A percentile compares a stretch with the other conserved stretches of the same genome.
These are phyloP conservation scores for Phytophthora ramorum DNA, from an alignment of 352 stramenopile genomes.

Conservation along the genomic window DNA sequence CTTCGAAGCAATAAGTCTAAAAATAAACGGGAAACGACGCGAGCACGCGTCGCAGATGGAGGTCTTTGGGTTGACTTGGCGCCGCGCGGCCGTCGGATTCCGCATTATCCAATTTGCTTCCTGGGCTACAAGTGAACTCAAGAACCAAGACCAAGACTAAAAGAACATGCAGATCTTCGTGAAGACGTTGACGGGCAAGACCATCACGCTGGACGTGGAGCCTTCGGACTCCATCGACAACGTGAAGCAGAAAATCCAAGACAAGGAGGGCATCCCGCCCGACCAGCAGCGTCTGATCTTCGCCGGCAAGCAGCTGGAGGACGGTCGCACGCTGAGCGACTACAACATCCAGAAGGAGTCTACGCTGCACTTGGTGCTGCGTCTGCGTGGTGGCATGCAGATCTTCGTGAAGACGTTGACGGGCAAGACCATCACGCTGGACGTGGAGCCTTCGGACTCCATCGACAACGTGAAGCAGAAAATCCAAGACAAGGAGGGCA, in stretches of 20 bases:
- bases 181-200: slow-evolving; percentile 9
- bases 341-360: slow-evolving; percentile 21
- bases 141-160: slow-evolving; percentile 4
- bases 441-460: slow-evolving; percentile 31
- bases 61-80: slow-evolving; percentile 27
- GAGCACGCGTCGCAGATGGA: slow-evolving; percentile 28
- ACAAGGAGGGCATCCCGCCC: slow-evolving; percentile 16
- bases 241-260: slow-evolving; percentile 17
- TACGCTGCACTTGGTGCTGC: slow-evolving; percentile 11
- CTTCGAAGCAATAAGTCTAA: slow-evolving; percentile 3
- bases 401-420: slow-evolving; percentile 34
- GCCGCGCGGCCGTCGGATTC: background rate
- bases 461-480: slow-evolving; percentile 35
- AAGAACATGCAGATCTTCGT: slow-evolving; percentile 46
- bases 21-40: slow-evolving; percentile 28
- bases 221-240: slow-evolving; percentile 9
- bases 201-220: slow-evolving; percentile 6
- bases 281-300: slow-evolving; percentile 17
- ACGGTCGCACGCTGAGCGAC: slow-evolving; percentile 15
- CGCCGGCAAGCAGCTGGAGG: slow-evolving; percentile 13
- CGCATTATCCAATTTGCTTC: slow-evolving; percentile 35
- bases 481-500: slow-evolving; percentile 35
- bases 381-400: slow-evolving; percentile 8
- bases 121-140: slow-evolving; percentile 5
- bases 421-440: slow-evolving; percentile 31